Base-by-base conservation (phyloP, 177 flowering plant genomes). In the Vitis hybrid region DNA sequence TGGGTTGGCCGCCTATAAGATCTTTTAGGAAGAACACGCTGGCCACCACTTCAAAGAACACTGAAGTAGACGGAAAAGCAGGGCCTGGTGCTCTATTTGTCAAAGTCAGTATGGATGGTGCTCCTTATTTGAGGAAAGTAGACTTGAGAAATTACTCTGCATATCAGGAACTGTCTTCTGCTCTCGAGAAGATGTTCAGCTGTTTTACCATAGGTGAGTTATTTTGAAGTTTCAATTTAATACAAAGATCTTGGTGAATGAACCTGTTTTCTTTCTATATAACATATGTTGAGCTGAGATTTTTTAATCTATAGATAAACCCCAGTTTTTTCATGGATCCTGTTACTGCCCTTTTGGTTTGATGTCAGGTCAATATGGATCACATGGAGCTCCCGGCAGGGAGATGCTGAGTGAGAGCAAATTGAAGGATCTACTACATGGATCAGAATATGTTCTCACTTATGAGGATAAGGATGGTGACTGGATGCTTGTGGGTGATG, bases 1-100 rank as follows among this genome's bases (percentile, higher is more conserved):
- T 89, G 49, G 93, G 93, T 68, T 89, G 93, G 94, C 94, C 94
- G 16, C 98, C 98, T 5, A 87, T 93, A 19, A 85, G 97, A 77
- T 88, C 95, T 12, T 93, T 81, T 68, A 83, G 97, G 82, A 93
- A 91, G 72, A 88, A 91, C 75, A 76, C 94, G 2, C 67, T 90
- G 76, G 92, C 94, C 7, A 83, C 90, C 65, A 76, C 83, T 39
- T 80, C 94, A 16, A 91, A 91, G 85, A 87, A 78, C 78, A 82
- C 69, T 71, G 90, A 90, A 75, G 89, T 89, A 6, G 90, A 90
- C 74, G 93, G 93, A 50, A 90, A 88, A 77, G 87, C 85, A 12
- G 84, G 83, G 45, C 79, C 87, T 26, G 86, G 88, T 61, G 85
- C 89, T n/a, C 74, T 91, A 19, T 91, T 85, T 77, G 73, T 81